Percentiles rank a stretch among this genome's conserved stretches.
phyloP scores from a whole-genome alignment of 1,284 basidiomycete genomes.

The Cronartium quercuum region DNA sequence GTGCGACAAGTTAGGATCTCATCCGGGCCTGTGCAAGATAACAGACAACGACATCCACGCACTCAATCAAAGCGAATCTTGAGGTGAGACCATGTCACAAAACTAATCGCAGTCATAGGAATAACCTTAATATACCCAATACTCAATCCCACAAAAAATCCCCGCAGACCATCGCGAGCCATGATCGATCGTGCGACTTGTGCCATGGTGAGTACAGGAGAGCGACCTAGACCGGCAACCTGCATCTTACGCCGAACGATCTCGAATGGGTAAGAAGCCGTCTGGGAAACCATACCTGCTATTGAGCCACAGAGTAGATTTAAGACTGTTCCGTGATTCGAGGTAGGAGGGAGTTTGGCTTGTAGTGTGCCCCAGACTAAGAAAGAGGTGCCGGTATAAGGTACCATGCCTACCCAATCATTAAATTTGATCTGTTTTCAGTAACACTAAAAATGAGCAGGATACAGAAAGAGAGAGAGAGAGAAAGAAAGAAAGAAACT shows the following conservation, averaged over 20 bases:
- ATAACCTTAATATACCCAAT: conserved; percentile 96
- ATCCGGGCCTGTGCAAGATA: no score
- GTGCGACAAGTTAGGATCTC: no score
- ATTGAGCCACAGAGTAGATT: conserved; percentile 76
- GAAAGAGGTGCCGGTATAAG: conserved; percentile 95
- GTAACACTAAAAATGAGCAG: background rate
- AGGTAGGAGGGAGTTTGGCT: conserved; percentile 54
- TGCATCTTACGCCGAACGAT: conserved; percentile 91
- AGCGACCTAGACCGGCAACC: conserved; percentile 66
- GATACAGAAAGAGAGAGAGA: background rate
- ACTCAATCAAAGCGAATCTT: conserved; percentile 32
- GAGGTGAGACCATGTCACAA: conserved; percentile 36
- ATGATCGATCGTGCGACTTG: conserved; percentile 59
- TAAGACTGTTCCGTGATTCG: conserved; percentile 47
- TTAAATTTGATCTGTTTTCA: background rate
- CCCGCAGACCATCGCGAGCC: conserved; percentile 65
- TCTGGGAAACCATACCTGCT: conserved; percentile 83
- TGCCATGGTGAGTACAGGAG: conserved; percentile 3
- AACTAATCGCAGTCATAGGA: conserved; percentile 68
- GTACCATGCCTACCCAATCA: conserved; percentile 66
- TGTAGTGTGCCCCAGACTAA: conserved; percentile 82
- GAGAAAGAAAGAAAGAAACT: background rate
- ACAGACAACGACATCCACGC: no score
- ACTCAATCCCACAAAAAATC: conserved; percentile 87
- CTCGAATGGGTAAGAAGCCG: conserved; percentile 92